These are phyloP conservation scores for Monilinia laxa DNA, from an alignment of 2,329 filamentous ascomycete species.

Conservation along the genomic window DNA sequence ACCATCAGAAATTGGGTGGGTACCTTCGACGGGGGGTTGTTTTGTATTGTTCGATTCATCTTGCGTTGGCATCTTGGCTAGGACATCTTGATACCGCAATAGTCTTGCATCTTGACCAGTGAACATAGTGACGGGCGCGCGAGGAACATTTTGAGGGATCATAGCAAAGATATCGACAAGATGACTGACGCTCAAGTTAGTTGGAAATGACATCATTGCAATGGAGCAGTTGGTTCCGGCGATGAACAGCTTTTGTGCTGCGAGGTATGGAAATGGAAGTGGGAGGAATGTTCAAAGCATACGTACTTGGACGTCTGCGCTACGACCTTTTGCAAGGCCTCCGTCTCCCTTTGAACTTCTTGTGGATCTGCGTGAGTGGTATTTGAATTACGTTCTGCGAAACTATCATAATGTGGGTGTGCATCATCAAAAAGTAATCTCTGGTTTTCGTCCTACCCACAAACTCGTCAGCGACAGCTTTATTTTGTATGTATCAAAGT, in stretches of 20 bases:
- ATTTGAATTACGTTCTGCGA: conserved; percentile 55
- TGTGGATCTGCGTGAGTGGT: conserved; percentile 56
- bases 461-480: conserved; percentile 6
- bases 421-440: conserved; percentile 61
- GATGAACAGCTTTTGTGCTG: neutral
- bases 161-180: conserved; percentile 69
- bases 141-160: conserved; percentile 50
- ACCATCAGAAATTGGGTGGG: conserved; percentile 42
- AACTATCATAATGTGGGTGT: conserved; percentile 61
- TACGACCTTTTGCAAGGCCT: conserved; percentile 63
- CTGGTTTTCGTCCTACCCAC: conserved; percentile 41
- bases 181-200: conserved; percentile 48
- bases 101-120: conserved; percentile 56
- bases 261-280: conserved; percentile 19
- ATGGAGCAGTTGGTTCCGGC: neutral
- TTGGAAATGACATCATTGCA: neutral
- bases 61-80: conserved; percentile 55
- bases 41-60: conserved; percentile 45
- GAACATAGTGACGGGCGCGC: conserved; percentile 43
- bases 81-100: conserved; percentile 60
- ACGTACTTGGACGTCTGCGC: conserved; percentile 62
- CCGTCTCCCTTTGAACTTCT: conserved; percentile 62
- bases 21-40: conserved; percentile 36
- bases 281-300: conserved; percentile 26
- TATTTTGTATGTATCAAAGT: neutral